Evolutionary conservation across 306 rosid species (phyloP), one percentile per base, ranked within the genome.

Genomic region (Arachis hypogaea): DNA sequence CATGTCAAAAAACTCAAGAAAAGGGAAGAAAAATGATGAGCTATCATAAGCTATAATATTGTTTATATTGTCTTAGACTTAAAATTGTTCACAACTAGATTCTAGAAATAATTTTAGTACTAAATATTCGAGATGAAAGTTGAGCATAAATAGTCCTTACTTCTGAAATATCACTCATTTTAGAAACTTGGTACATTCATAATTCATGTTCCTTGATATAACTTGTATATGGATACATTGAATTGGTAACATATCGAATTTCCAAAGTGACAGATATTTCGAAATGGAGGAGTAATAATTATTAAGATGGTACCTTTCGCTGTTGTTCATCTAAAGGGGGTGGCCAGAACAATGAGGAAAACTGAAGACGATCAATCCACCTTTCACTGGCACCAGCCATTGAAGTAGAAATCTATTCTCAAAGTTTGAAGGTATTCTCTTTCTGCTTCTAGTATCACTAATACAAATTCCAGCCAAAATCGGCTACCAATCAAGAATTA

Each of bases 321-420:
- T 82, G 87, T 7, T 79, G 92, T 22, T 67, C 71, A 12, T 87
- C 93, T 41, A 63, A 81, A 2, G 96, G 96, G 59, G 96, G 89
- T 69, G 88, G 89, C 96, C 89, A 88, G 75, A 87, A 90, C 82
- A 90, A 75, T 10, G 91, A 90, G 30, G 96, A 87, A 80, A 78
- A 82, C 46, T 79, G 92, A 30, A 90, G 85, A 11, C 89, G 73
- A 42, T 86, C 92, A 28, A 79, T 81, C 96, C 96, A 90, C 67
- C 90, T 84, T 69, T 59, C 68, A 59, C 59, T 1, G 40, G 76
- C 46, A 59, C 68, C 22, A 59, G 76, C 76, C 76, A 72, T 72
- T 30, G 59, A 33, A 45, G 9, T 59, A 44, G 57, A 58, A 29
- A 58, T 58, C 9, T 58, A 46, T 45, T 58, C 46, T n/a, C 59